These are phyloP conservation scores for Cystoisospora suis DNA, from an alignment of 169 alveolate genomes.

Conservation along the genomic window DNA sequence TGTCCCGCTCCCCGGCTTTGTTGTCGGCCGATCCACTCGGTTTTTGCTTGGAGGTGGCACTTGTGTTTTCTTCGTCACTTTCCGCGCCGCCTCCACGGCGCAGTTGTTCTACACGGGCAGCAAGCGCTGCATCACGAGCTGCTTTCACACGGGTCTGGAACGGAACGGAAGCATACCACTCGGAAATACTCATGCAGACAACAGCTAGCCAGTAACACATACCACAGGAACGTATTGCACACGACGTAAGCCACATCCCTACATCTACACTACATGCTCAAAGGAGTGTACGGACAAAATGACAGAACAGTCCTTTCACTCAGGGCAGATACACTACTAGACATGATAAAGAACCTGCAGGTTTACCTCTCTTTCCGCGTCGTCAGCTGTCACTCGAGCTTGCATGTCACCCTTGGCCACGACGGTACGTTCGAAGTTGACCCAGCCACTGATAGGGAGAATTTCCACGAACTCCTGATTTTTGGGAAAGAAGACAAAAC, in stretches of 20 bases:
- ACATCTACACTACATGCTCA: too few relatives aligned
- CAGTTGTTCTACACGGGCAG: conserved; percentile 26
- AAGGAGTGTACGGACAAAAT: too few relatives aligned
- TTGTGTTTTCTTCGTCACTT: conserved; percentile 11
- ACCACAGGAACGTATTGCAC: too few relatives aligned
- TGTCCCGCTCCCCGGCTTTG: not conserved
- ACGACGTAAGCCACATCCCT: too few relatives aligned
- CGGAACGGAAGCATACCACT: too few relatives aligned
- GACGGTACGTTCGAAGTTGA: conserved; percentile 31
- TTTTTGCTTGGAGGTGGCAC: not conserved
- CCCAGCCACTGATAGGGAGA: conserved; percentile 47
- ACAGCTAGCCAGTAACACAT: too few relatives aligned
- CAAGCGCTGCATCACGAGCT: conserved; percentile 30
- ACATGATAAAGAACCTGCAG: not conserved
- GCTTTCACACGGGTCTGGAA: conserved; percentile 21
- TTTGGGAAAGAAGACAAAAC: not conserved
- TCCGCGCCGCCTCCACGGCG: not conserved
- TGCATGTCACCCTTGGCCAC: not conserved
- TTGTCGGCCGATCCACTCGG: not conserved
- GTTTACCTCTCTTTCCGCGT: conserved; percentile 3
- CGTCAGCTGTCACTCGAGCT: conserved; percentile 3
- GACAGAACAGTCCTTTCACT: too few relatives aligned
- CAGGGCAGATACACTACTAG: too few relatives aligned
- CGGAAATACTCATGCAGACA: too few relatives aligned
- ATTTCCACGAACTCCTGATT: conserved; percentile 25